Evolutionary conservation across 2,329 filamentous ascomycete genomes (phyloP).

Genomic region (Coniosporium uncinatum): DNA sequence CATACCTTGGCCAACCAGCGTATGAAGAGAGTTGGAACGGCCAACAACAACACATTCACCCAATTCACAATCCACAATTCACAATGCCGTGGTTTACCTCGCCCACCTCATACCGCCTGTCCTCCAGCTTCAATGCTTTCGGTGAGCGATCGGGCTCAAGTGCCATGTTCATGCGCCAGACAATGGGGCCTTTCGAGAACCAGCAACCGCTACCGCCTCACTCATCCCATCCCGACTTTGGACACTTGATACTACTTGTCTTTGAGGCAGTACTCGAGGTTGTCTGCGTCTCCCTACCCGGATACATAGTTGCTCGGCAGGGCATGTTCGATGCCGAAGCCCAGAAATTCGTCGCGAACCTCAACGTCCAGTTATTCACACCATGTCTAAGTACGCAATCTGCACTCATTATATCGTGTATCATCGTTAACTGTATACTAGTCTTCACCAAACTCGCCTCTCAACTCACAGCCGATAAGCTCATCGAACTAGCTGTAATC

Average conservation of each 20-base stretch:
- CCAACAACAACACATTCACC: too few relatives aligned
- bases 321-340: constrained; percentile 95
- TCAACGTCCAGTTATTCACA: constrained; percentile 95
- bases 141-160: background rate
- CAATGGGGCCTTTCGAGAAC: too few relatives aligned
- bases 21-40: too few relatives aligned
- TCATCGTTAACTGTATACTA: constrained; percentile 25
- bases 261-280: constrained; percentile 95
- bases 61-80: too few relatives aligned
- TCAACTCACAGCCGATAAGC: constrained; percentile 86
- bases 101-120: background rate
- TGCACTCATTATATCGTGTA: background rate
- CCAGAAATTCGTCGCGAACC: constrained; percentile 94
- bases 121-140: background rate
- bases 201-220: constrained; percentile 15
- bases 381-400: constrained; percentile 78
- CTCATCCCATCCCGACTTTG: constrained; percentile 55
- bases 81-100: too few relatives aligned
- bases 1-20: too few relatives aligned
- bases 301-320: constrained; percentile 84
- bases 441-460: constrained; percentile 97
- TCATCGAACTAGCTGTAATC: constrained; percentile 87
- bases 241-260: constrained; percentile 72
- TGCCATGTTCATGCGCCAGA: background rate
- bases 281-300: constrained; percentile 89